Evolutionary conservation across 2,329 filamentous ascomycete genomes (phyloP).

Genomic region (Fusarium cicatricum): DNA sequence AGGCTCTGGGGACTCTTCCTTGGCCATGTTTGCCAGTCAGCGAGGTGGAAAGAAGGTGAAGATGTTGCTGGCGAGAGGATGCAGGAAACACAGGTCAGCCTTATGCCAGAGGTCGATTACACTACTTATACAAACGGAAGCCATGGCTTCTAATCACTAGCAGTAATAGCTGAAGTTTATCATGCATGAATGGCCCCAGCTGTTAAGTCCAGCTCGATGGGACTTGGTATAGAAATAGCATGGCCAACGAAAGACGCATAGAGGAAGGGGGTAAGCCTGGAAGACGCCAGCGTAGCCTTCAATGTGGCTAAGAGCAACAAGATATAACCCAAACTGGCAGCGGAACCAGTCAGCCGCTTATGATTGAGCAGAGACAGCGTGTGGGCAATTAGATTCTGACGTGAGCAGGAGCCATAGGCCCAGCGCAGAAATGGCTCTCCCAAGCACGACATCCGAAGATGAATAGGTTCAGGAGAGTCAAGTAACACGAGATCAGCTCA

Average conservation of each 20-base stretch:
- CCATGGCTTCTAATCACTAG: not conserved
- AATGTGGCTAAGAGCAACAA: not conserved
- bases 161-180: not conserved
- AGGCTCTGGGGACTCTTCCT: slow-evolving; percentile 5
- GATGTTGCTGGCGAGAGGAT: not conserved
- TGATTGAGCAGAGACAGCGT: not conserved
- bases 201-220: not conserved
- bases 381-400: slow-evolving; percentile 10
- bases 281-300: not conserved
- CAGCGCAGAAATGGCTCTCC: not conserved
- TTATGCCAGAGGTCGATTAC: not conserved
- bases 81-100: too few species aligned
- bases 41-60: not conserved
- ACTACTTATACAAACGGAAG: slow-evolving; percentile 16
- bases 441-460: not conserved
- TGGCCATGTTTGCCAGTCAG: slow-evolving; percentile 26
- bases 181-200: slow-evolving; percentile 5
- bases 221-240: not conserved
- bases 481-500: too few species aligned
- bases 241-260: not conserved
- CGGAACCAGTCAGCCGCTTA: not conserved
- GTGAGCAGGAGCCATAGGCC: slow-evolving; percentile 8
- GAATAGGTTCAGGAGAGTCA: too few species aligned
- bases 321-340: not conserved
- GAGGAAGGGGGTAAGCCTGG: not conserved